Percentiles rank a stretch among this genome's conserved stretches.
Evolutionary conservation across 805 yeast genomes (phyloP).

Genomic region (Ogataea haglerorum): DNA sequence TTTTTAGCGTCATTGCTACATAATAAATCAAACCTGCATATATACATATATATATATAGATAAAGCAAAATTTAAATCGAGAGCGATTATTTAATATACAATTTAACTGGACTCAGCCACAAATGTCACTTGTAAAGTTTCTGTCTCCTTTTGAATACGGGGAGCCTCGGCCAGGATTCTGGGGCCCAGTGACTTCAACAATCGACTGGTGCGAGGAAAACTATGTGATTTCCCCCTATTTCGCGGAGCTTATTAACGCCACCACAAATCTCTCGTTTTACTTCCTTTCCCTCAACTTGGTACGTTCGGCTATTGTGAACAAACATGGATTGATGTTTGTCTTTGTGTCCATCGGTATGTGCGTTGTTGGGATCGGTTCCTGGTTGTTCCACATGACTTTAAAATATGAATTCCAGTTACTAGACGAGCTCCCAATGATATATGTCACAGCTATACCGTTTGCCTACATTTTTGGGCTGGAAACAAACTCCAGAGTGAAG

Average conservation of each 20-base stretch:
- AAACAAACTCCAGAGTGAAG: slow-evolving; percentile 5
- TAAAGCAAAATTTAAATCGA: not conserved
- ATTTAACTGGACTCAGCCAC: not conserved
- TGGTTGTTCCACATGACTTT: slow-evolving; percentile 97
- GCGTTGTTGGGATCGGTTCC: slow-evolving; percentile 83
- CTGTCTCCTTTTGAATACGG: slow-evolving; percentile 16
- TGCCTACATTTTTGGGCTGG: slow-evolving; percentile 30
- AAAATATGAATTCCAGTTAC: slow-evolving; percentile 75
- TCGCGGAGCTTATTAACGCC: slow-evolving; percentile 89
- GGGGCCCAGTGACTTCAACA: slow-evolving; percentile 85
- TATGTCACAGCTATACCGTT: slow-evolving; percentile 93
- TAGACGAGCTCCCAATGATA: slow-evolving; percentile 95
- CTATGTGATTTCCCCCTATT: slow-evolving; percentile 78
- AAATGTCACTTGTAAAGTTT: slow-evolving; percentile 1
- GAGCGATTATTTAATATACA: not conserved
- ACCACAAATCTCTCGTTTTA: slow-evolving; percentile 65
- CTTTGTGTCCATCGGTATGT: slow-evolving; percentile 69
- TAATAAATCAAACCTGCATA: not conserved
- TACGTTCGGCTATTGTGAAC: slow-evolving; percentile 55
- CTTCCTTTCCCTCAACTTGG: slow-evolving; percentile 30
- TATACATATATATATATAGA: no score
- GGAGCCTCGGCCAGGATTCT: slow-evolving; percentile 46
- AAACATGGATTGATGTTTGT: slow-evolving; percentile 66
- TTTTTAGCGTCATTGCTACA: not conserved
- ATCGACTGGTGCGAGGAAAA: slow-evolving; percentile 98